Percentiles rank a stretch among this genome's conserved stretches.
Conservation (phyloP, 2,329 filamentous ascomycete genomes). For the Fusarium bulbicola region DNA sequence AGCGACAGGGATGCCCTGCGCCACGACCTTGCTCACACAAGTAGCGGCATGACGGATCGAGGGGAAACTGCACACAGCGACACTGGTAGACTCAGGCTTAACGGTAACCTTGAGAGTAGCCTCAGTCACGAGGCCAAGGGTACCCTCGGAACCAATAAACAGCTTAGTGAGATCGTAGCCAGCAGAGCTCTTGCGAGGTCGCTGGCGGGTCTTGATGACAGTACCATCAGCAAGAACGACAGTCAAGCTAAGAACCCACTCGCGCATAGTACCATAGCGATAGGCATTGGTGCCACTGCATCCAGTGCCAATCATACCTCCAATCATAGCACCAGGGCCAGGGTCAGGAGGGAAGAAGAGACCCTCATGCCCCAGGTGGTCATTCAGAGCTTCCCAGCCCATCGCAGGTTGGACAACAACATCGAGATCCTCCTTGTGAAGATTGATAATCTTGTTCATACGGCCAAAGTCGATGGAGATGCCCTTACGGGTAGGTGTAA, state of each 20-base stretch:
- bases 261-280: constrained; percentile 92
- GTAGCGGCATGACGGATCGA: constrained; percentile 75
- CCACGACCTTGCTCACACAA: constrained; percentile 83
- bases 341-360: constrained; percentile 94
- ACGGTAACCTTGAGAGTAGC: constrained; percentile 88
- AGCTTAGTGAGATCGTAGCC: constrained; percentile 91
- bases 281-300: constrained; percentile 88
- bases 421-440: constrained; percentile 82
- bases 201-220: constrained; percentile 86
- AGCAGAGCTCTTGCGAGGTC: constrained; percentile 87
- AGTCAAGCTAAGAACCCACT: constrained; percentile 89
- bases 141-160: constrained; percentile 92
- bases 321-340: constrained; percentile 91
- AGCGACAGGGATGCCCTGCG: constrained; percentile 82
- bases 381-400: constrained; percentile 87
- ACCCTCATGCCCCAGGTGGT: constrained; percentile 74
- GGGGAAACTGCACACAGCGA: constrained; percentile 74
- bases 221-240: constrained; percentile 92
- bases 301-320: constrained; percentile 83
- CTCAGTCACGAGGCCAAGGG: constrained; percentile 89
- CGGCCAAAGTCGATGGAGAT: constrained; percentile 86
- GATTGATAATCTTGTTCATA: constrained; percentile 81
- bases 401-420: constrained; percentile 83
- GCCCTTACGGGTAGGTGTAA: constrained; percentile 81
- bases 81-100: constrained; percentile 79